Conservation (phyloP, 23 red algal genomes). For the Chondrus crispus region DNA sequence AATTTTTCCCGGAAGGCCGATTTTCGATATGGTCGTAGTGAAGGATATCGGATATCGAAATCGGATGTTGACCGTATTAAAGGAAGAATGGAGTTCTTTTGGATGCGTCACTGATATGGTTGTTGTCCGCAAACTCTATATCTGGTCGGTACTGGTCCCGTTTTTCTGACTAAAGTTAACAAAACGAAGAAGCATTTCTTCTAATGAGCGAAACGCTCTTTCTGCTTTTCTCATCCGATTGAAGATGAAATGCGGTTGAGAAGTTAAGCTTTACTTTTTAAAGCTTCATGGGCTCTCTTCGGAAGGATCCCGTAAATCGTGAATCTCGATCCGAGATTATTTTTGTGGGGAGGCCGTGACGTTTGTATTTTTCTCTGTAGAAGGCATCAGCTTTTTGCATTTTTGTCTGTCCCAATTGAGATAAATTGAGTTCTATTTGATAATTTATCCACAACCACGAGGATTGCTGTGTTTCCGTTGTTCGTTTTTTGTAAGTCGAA, state of each 20-base stretch:
- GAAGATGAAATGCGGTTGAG: slow-evolving; percentile 4
- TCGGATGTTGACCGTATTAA: not conserved
- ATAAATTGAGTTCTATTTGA: not conserved
- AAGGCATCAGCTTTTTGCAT: not conserved
- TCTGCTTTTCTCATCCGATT: slow-evolving; percentile 13
- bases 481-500: not conserved
- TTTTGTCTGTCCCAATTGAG: not conserved
- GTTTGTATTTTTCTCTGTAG: not conserved
- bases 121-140: slow-evolving; percentile 4
- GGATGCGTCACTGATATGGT: not conserved
- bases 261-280: not conserved
- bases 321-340: not conserved
- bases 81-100: slow-evolving; percentile 17
- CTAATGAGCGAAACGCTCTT: not conserved
- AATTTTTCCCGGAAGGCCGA: too few species aligned
- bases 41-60: not conserved
- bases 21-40: not conserved
- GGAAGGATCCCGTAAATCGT: not conserved
- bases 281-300: not conserved
- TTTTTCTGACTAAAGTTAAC: not conserved
- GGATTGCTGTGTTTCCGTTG: not conserved
- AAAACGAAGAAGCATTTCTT: slow-evolving; percentile 8
- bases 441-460: not conserved
- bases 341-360: not conserved
- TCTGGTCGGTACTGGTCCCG: not conserved